These are phyloP conservation scores for Elongisporangium prolatum DNA, from an alignment of 352 stramenopile genomes.

Conservation along the genomic window DNA sequence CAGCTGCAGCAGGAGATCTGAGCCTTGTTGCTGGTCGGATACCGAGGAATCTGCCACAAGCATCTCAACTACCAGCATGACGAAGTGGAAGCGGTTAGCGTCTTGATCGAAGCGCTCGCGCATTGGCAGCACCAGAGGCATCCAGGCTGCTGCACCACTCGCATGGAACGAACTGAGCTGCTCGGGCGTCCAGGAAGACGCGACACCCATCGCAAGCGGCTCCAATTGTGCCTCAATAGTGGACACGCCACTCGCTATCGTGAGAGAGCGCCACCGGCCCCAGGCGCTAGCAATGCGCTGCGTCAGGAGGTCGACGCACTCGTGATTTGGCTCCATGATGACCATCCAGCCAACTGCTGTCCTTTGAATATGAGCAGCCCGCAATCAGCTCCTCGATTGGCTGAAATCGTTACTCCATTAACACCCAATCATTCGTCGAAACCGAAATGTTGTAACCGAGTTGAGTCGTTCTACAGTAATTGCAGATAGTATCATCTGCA, in stretches of 20 bases:
- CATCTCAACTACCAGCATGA: constrained; percentile 27
- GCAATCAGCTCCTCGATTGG: constrained; percentile 5
- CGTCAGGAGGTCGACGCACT: constrained; percentile 1
- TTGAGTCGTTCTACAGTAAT: background rate
- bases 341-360: background rate
- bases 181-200: constrained; percentile 8
- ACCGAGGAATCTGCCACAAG: constrained; percentile 3
- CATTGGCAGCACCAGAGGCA: constrained; percentile 39
- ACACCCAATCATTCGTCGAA: background rate
- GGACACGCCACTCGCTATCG: background rate
- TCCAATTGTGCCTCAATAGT: constrained; percentile 42
- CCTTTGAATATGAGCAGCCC: background rate
- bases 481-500: background rate
- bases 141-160: constrained; percentile 4
- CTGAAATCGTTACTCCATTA: background rate
- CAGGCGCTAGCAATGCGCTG: constrained; percentile 11
- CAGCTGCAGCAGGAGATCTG: constrained; percentile 26
- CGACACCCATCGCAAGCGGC: constrained; percentile 38
- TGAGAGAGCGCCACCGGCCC: constrained; percentile 9
- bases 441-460: background rate
- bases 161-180: constrained; percentile 20
- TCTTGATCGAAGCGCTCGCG: constrained; percentile 12
- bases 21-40: constrained; percentile 5
- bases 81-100: constrained; percentile 31
- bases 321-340: background rate